Conservation (phyloP, 495 filamentous ascomycete genomes). For the Talaromyces ruber region DNA sequence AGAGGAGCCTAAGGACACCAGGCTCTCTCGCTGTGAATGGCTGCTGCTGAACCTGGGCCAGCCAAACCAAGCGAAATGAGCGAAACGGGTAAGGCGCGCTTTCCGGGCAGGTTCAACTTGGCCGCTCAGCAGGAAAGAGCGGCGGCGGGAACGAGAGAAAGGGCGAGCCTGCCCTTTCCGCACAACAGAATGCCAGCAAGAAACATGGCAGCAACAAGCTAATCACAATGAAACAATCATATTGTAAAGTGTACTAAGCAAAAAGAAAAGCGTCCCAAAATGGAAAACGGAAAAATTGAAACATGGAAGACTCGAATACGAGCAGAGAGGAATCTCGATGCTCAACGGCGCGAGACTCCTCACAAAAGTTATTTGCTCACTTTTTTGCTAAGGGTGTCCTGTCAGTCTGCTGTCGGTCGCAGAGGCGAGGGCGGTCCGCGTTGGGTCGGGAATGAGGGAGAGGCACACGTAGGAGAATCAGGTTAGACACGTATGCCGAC, state of each 20-base stretch:
- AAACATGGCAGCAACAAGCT: background rate
- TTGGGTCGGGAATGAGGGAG: too few species aligned
- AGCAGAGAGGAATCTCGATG: background rate
- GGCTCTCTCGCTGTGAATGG: background rate
- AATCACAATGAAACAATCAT: background rate
- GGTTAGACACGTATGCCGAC: background rate
- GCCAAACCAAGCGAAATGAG: conserved; percentile 16
- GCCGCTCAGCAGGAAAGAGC: background rate
- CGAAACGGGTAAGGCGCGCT: conserved; percentile 25
- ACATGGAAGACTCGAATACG: background rate
- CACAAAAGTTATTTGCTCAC: background rate
- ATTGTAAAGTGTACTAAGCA: background rate
- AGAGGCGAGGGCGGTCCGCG: too few species aligned
- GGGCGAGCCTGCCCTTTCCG: background rate
- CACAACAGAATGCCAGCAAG: background rate
- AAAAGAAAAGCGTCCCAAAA: background rate
- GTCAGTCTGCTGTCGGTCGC: too few species aligned
- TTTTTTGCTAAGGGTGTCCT: background rate
- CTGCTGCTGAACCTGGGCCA: conserved; percentile 9
- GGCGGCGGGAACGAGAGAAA: background rate
- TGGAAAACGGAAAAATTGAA: background rate
- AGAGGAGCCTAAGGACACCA: conserved; percentile 15
- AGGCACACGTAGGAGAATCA: background rate
- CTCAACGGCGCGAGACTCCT: background rate
- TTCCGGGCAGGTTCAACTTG: too few species aligned